Evolutionary conservation across 768 basidiomycete genomes (phyloP), one percentile per base, ranked within the genome.

Genomic region (Lentinula edodes): DNA sequence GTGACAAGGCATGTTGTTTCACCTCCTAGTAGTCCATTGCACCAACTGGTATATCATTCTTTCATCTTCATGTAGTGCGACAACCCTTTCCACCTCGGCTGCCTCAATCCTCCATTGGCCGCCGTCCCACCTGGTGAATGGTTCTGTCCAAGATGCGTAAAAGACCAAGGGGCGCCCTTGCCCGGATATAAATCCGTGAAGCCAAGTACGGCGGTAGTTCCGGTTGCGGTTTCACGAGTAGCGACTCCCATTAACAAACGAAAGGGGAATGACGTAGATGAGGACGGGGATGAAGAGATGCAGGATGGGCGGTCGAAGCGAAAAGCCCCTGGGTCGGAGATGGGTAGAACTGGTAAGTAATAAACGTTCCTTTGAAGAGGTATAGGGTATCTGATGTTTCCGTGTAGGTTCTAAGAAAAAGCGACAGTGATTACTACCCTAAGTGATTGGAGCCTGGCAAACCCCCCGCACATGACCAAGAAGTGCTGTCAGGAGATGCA

Each of bases 91-190:
- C 95, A 98, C 72, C 78, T 91, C 13, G 79, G 78, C 12, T 98
- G 95, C 72, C 83, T 95, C 50, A 75, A 78, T 46, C 93, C 94
- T 16, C 92, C 94, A 2, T 74, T 98, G 51, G 71, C 75, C 15
- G 84, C 80, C 4, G 77, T 95, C 16, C 95, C 95, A 0, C 89
- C 90, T 38, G 95, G 91, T 41, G 91, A 95, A 75, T 95, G 94
- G 93, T 93, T 93, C 79, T 96, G 94, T 68, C 86, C 89, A 0
- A 78, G 83, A 60, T 96, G 94, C 69, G 72, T 74, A 9, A 78
- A 78, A 38, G 79, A 83, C 20, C 87, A 87, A 3, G 83, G 82
- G 9, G 83, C 82, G 5, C 81, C 84, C 9, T 23, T 60, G 20
- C 3, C 34, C 1, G 59, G 59, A 5, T 63, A 76, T 54, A 64